Evolutionary conservation across 352 stramenopile genomes (phyloP).

Genomic region (Phytophthora constricta): DNA sequence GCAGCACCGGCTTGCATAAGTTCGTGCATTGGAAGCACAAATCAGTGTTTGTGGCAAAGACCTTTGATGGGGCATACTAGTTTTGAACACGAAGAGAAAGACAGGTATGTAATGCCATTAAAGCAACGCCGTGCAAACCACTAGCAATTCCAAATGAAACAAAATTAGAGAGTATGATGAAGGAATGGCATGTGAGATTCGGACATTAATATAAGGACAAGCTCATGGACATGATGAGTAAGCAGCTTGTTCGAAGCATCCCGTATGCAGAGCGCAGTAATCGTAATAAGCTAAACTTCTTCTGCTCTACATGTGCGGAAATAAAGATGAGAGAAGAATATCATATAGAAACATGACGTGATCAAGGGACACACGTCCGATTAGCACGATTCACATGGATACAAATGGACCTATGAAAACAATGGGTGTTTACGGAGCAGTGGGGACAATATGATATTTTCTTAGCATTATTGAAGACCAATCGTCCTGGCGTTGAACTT

Average conservation of each 20-base stretch:
- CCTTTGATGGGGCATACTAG: background rate
- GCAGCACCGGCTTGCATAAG: too few relatives aligned
- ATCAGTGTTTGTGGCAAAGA: background rate
- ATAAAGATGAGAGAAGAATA: conserved; percentile 12
- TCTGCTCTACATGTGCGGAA: conserved; percentile 18
- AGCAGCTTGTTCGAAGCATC: background rate
- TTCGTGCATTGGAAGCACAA: too few relatives aligned
- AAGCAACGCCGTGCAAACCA: background rate
- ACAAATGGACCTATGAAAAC: conserved; percentile 24
- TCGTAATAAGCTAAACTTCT: conserved; percentile 4
- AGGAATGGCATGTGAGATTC: conserved; percentile 5
- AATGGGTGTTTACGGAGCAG: conserved; percentile 3
- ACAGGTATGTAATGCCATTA: background rate
- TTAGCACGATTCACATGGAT: conserved; percentile 18
- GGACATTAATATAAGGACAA: conserved; percentile 3
- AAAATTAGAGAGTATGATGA: background rate
- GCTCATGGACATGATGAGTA: conserved; percentile 5
- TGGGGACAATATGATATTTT: conserved; percentile 16
- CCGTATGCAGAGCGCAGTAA: background rate
- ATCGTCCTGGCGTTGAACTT: conserved; percentile 18
- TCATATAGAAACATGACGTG: conserved; percentile 8
- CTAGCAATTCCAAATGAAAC: background rate
- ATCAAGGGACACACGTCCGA: conserved; percentile 3
- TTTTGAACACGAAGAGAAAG: background rate
- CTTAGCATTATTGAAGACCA: conserved; percentile 23